Evolutionary conservation across 352 stramenopile genomes (phyloP).

Genomic region (Pythium dissimile): DNA sequence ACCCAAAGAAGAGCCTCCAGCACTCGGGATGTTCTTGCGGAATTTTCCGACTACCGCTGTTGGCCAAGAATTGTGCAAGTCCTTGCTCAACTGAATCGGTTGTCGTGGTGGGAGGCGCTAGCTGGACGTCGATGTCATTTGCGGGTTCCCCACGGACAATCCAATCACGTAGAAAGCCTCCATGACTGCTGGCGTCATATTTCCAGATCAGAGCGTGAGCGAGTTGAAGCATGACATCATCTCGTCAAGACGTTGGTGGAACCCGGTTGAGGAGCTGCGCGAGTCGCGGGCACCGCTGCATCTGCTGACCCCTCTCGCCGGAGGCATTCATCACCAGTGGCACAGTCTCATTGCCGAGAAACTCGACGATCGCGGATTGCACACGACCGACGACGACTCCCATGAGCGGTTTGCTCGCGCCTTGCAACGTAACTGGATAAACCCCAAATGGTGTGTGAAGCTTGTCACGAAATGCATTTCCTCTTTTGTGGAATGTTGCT

Average conservation of each 20-base stretch:
- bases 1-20: slow-evolving; percentile 9
- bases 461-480: no score
- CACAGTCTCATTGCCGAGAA: slow-evolving; percentile 8
- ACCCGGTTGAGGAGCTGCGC: not conserved
- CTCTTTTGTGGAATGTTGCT: no score
- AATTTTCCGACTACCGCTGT: not conserved
- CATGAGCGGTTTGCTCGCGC: slow-evolving; percentile 20
- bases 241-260: slow-evolving; percentile 12
- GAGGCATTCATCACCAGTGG: slow-evolving; percentile 12
- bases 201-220: slow-evolving; percentile 21
- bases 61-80: not conserved
- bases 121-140: slow-evolving; percentile 24
- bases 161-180: slow-evolving; percentile 27
- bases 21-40: slow-evolving; percentile 16
- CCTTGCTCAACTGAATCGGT: not conserved
- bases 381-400: slow-evolving; percentile 18
- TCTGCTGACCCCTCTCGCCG: slow-evolving; percentile 18
- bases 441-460: no score
- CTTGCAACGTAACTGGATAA: slow-evolving; percentile 19
- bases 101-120: slow-evolving; percentile 17
- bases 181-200: slow-evolving; percentile 12
- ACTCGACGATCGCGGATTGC: slow-evolving; percentile 14
- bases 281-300: slow-evolving; percentile 19
- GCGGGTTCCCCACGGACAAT: slow-evolving; percentile 20
- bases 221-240: slow-evolving; percentile 29